A percentile compares a stretch with the other conserved stretches of the same genome.
Conservation (phyloP, 495 filamentous ascomycete genomes). For the Penicillium roqueforti region DNA sequence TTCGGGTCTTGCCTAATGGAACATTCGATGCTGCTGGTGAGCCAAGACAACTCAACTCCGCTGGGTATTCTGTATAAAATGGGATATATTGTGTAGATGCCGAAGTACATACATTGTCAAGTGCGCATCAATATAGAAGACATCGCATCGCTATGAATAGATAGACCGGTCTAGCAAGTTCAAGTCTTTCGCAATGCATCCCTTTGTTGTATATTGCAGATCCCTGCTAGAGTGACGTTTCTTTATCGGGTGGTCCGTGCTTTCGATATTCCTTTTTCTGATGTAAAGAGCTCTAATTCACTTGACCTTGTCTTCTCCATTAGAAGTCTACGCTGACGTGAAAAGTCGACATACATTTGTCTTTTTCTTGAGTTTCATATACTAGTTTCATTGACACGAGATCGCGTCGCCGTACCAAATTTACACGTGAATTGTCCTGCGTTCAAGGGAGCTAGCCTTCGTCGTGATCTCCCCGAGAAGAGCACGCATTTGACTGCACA, state of each 20-base stretch:
- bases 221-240: background rate
- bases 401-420: background rate
- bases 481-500: background rate
- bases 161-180: background rate
- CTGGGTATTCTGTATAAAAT: constrained; percentile 60
- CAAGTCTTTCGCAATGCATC: background rate
- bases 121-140: background rate
- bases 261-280: background rate
- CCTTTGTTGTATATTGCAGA: background rate
- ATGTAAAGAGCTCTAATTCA: background rate
- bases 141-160: background rate
- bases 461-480: background rate
- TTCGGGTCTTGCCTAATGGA: constrained; percentile 65
- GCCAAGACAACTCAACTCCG: constrained; percentile 70
- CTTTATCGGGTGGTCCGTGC: background rate
- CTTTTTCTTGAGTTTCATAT: background rate
- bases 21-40: constrained; percentile 75
- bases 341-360: background rate
- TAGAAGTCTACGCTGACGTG: background rate
- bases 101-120: background rate
- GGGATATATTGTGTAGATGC: background rate
- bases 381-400: background rate
- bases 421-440: background rate
- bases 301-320: background rate
- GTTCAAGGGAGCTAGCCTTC: background rate